phyloP scores from a whole-genome alignment of 2,329 filamentous ascomycete genomes.

The Cladosporium sp. region DNA sequence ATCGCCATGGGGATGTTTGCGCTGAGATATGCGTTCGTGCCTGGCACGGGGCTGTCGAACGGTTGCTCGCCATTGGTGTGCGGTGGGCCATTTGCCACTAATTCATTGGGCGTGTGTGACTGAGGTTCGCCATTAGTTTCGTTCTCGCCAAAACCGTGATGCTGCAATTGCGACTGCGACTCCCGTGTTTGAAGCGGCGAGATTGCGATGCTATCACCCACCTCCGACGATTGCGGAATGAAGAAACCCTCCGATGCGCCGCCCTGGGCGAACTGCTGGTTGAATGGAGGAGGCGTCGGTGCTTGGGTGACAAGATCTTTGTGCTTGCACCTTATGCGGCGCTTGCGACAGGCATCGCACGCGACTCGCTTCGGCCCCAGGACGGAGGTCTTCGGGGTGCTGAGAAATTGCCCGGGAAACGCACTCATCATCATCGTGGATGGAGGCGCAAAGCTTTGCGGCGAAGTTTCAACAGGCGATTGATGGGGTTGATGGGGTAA shows the following conservation, averaged over 20 bases:
- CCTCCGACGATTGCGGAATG: conserved; percentile 19
- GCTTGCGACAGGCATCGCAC: conserved; percentile 59
- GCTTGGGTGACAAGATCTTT: conserved; percentile 48
- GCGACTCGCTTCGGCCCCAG: conserved; percentile 58
- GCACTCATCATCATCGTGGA: conserved; percentile 25
- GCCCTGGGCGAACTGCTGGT: conserved; percentile 5
- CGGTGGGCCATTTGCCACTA: neutral
- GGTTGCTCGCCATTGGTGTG: conserved; percentile 3
- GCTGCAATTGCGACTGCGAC: conserved; percentile 4
- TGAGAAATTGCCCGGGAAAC: conserved; percentile 35
- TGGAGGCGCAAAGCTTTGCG: conserved; percentile 16
- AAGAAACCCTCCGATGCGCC: conserved; percentile 17
- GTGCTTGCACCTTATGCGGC: conserved; percentile 60
- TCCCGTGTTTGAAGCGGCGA: conserved; percentile 15
- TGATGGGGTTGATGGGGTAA: conserved; percentile 21
- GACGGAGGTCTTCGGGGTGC: conserved; percentile 53
- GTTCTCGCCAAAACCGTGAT: conserved; percentile 9
- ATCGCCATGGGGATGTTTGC: conserved; percentile 43
- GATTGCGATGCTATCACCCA: conserved; percentile 27
- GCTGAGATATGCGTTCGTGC: conserved; percentile 30
- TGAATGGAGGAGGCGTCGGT: conserved; percentile 12
- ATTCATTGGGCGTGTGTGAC: conserved; percentile 10
- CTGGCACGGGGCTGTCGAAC: conserved; percentile 22
- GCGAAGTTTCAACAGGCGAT: conserved; percentile 13
- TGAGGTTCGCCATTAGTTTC: conserved; percentile 12